Conservation (phyloP, 768 basidiomycete species). For the Pleurotus pulmonarius region DNA sequence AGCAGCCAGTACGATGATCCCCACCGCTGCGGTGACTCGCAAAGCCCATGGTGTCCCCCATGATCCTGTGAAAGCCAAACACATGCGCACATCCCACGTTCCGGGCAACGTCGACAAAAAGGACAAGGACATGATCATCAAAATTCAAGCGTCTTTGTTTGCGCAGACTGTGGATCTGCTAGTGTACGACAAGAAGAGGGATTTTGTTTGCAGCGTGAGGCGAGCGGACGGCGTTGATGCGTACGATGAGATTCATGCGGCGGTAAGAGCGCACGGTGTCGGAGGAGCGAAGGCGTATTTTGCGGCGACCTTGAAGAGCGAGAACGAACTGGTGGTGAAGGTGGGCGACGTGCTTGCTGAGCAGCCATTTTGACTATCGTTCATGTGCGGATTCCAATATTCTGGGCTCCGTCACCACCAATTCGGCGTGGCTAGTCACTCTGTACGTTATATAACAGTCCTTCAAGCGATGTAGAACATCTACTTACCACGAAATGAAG, state of each 20-base stretch:
- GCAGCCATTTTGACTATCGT: constrained; percentile 55
- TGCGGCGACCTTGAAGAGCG: constrained; percentile 43
- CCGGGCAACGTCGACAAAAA: constrained; percentile 15
- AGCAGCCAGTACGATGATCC: neutral
- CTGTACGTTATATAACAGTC: too few relatives aligned
- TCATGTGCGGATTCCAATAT: too few relatives aligned
- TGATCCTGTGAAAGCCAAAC: constrained; percentile 11
- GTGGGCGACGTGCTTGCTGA: constrained; percentile 49
- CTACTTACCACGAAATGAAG: too few relatives aligned
- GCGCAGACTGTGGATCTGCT: constrained; percentile 23
- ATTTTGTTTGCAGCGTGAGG: constrained; percentile 43
- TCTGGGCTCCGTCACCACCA: too few relatives aligned
- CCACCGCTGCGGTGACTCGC: constrained; percentile 25
- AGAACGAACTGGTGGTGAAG: constrained; percentile 47
- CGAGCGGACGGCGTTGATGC: constrained; percentile 25
- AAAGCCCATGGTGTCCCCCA: constrained; percentile 22
- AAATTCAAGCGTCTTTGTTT: constrained; percentile 44
- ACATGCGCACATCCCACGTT: constrained; percentile 19
- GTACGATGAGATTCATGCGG: constrained; percentile 37
- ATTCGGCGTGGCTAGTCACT: too few relatives aligned
- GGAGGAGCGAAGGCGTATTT: constrained; percentile 50
- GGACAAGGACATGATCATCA: constrained; percentile 45
- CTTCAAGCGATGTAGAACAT: too few relatives aligned
- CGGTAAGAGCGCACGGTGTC: constrained; percentile 38
- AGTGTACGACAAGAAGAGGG: constrained; percentile 51